Conservation (phyloP, 352 stramenopile species). For the Pelagophyceae sp. region DNA sequence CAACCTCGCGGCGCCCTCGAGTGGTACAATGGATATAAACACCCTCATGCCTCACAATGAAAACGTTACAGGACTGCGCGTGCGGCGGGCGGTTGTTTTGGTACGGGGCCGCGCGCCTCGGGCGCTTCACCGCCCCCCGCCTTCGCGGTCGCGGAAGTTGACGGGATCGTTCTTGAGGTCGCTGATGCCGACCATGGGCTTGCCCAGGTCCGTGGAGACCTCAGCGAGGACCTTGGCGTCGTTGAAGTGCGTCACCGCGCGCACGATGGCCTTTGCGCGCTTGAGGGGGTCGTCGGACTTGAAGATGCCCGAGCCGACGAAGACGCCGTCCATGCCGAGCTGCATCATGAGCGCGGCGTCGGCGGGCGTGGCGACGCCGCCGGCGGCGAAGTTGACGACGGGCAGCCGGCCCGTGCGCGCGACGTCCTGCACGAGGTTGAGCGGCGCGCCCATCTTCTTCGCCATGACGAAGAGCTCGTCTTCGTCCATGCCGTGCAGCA, state of each 20-base stretch:
- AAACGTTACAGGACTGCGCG: no score
- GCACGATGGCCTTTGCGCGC: slow-evolving; percentile 32
- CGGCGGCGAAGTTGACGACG: neutral
- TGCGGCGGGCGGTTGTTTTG: no score
- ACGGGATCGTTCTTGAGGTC: slow-evolving; percentile 86
- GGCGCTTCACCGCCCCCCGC: no score
- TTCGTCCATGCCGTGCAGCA: slow-evolving; percentile 80
- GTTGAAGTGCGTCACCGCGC: slow-evolving; percentile 38
- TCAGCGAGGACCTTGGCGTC: slow-evolving; percentile 93
- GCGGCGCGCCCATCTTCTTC: slow-evolving; percentile 88
- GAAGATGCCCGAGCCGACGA: neutral
- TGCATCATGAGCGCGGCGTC: slow-evolving; percentile 98
- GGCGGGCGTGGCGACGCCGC: slow-evolving; percentile 23
- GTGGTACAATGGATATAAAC: no score
- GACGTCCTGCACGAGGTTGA: slow-evolving; percentile 51
- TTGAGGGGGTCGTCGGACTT: slow-evolving; percentile 50
- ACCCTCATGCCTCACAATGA: no score
- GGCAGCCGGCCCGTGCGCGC: no score
- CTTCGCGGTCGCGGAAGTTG: slow-evolving; percentile 94
- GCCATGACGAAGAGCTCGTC: slow-evolving; percentile 92
- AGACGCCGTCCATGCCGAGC: slow-evolving; percentile 24
- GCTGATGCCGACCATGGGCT: slow-evolving; percentile 93
- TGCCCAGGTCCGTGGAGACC: slow-evolving; percentile 83
- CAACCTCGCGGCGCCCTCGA: no score
- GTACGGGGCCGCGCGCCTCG: no score